These are phyloP conservation scores for Mortierella sp. DNA, from an alignment of 371 early-diverging fungal genomes.

Conservation along the genomic window DNA sequence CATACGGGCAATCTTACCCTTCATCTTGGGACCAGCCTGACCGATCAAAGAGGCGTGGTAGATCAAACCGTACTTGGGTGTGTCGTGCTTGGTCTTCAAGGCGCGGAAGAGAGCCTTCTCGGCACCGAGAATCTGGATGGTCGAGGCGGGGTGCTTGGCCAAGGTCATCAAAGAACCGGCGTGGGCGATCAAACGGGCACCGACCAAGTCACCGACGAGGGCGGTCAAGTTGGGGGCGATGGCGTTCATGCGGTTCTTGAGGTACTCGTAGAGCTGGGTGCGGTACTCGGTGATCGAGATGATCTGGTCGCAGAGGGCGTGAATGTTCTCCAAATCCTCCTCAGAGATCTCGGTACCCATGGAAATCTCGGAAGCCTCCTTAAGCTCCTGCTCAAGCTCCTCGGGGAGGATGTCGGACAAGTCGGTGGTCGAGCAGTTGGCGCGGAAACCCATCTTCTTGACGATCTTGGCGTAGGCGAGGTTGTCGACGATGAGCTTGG, in stretches of 20 bases:
- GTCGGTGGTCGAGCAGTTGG: conserved; percentile 82
- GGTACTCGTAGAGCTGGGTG: conserved; percentile 88
- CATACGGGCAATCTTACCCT: conserved; percentile 95
- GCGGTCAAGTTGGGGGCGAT: conserved; percentile 96
- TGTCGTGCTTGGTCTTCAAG: conserved; percentile 93
- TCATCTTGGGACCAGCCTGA: conserved; percentile 87
- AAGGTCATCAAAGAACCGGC: conserved; percentile 94
- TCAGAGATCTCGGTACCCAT: conserved; percentile 97
- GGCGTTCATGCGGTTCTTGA: conserved; percentile 90
- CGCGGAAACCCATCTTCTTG: conserved; percentile 90
- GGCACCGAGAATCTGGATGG: conserved; percentile 98
- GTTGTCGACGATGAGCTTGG: conserved; percentile 94
- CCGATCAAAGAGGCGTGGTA: conserved; percentile 94
- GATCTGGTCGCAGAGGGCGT: conserved; percentile 85
- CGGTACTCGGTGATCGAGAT: conserved; percentile 90
- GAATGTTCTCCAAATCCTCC: conserved; percentile 91
- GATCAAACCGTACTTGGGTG: conserved; percentile 98
- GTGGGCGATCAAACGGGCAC: conserved; percentile 92
- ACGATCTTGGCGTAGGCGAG: conserved; percentile 91
- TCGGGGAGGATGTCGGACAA: conserved; percentile 90
- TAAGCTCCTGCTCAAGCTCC: conserved; percentile 81
- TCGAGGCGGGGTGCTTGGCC: conserved; percentile 94
- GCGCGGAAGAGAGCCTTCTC: conserved; percentile 98
- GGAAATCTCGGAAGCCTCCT: conserved; percentile 88
- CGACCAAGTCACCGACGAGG: conserved; percentile 93